Evolutionary conservation across 805 yeast species (phyloP), one percentile per base, ranked within the genome.

Genomic region (Wickerhamomyces ciferrii): DNA sequence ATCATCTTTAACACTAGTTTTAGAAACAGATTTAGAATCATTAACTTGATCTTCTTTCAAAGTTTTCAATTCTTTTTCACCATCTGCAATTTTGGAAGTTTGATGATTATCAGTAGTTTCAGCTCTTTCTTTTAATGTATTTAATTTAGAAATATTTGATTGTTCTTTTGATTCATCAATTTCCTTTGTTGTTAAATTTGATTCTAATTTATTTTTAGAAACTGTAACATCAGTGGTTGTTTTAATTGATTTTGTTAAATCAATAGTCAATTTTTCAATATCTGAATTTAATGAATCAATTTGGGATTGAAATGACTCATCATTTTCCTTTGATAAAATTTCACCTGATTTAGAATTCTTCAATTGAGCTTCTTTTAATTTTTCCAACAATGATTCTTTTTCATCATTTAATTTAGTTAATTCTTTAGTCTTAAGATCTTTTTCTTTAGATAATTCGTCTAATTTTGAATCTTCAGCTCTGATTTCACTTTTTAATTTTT

Each of bases 371-470:
- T 53, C 57, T 39, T 42, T 42, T 17, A 50, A 44, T 27, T 51
- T 43, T 6, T 20, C 39, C 32, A 50, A 20, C 5, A 54, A 20
- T 2, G 45, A 50, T 21, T 54, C 57, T 45, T 50, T 57, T 29
- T 54, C 58, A 19, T 45, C 42, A 9, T 46, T 47, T 43, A 59
- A 47, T 2, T 53, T 49, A 10, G 46, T 53, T 46, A 60, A 48
- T 35, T 53, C 53, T 3, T 36, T 35, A 6, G 47, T 23, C 39
- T 56, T 53, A 3, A 25, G 39, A 8, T 49, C 45, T 39, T 58
- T 51, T 11, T 47, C 45, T 35, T 42, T 49, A 13, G 35, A 39
- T 21, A 55, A 42, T 2, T 51, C 58, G 15, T 51, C 56, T 17
- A 52, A 52, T 38, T 53, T 48, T n/a, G 43, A 42, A 39, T 52